phyloP scores from a whole-genome alignment of 345 rosid genomes.

The Populus nigra region DNA sequence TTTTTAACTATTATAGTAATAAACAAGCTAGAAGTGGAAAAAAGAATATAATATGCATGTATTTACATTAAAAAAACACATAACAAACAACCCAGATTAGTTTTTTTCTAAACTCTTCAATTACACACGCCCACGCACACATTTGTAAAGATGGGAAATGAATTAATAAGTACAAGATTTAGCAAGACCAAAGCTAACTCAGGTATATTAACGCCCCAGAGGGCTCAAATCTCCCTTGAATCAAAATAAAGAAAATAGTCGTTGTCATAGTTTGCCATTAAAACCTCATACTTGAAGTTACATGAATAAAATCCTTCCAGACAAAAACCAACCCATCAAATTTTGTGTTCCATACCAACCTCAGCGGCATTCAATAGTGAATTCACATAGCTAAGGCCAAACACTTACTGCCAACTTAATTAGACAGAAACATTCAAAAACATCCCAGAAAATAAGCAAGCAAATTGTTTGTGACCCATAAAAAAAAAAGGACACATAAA shows the following conservation, averaged over 20 bases:
- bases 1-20: background rate
- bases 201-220: background rate
- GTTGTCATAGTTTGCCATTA: background rate
- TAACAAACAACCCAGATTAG: background rate
- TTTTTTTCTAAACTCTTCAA: background rate
- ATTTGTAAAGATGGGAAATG: too few relatives aligned
- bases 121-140: background rate
- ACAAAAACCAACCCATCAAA: background rate
- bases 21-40: background rate
- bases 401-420: background rate
- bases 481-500: background rate
- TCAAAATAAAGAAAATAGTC: background rate
- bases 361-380: background rate
- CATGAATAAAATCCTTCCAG: background rate
- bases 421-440: background rate
- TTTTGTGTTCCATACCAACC: background rate
- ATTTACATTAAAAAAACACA: background rate
- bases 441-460: too few relatives aligned
- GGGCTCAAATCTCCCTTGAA: background rate
- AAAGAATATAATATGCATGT: background rate
- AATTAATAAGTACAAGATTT: background rate
- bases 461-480: background rate
- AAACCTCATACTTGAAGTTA: background rate
- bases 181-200: background rate
- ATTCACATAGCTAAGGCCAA: background rate